Base-by-base conservation (phyloP, 768 basidiomycete genomes). In the Scleroderma citrinum region DNA sequence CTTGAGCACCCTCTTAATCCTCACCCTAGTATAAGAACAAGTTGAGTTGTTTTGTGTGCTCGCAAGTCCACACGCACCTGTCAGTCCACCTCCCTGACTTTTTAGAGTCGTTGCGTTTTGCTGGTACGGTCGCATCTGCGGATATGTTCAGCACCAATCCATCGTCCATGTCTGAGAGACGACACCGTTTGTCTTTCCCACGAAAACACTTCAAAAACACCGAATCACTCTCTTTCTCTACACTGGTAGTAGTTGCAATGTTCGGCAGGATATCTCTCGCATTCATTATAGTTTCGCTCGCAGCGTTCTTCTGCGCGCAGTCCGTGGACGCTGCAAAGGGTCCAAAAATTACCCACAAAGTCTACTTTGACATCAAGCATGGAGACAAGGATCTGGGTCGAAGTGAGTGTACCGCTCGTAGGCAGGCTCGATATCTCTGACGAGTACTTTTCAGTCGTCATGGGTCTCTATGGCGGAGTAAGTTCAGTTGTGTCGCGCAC, bases 361-460 rank as follows among this genome's bases (percentile, higher is more conserved):
- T 96, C 57, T 96, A 83, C 76, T 96, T 97, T 63, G 93, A 96
- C 68, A 84, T 97, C 50, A 83, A 86, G 59, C 94, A 96, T 69
- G 95, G 95, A 24, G 92, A 87, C 68, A 75, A 87, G 68, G 76
- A 83, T 44, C 45, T 97, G 38, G 95, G 95, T 47, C 79, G 94
- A 53, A 74, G 92, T 91, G 65, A 56, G 74, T 71, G 38, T 54
- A 52, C 14, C 34, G 10, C 11, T 10, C 30, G n/a, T 11, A 17
- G 20, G 40, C 35, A 37, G 44, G 14, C 31, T 6, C 30, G 11
- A 17, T 30, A 19, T 1, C 31, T 1, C n/a, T 45, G n/a, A 42
- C 16, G 14, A 43, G 49, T 3, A 55, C 4, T 39, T 19, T 37
- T 10, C 54, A 92, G 88, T 95, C 57, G 78, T 80, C 32, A 81